Evolutionary conservation across 1,284 basidiomycete species (phyloP).

Genomic region (Cryptococcus sp.): DNA sequence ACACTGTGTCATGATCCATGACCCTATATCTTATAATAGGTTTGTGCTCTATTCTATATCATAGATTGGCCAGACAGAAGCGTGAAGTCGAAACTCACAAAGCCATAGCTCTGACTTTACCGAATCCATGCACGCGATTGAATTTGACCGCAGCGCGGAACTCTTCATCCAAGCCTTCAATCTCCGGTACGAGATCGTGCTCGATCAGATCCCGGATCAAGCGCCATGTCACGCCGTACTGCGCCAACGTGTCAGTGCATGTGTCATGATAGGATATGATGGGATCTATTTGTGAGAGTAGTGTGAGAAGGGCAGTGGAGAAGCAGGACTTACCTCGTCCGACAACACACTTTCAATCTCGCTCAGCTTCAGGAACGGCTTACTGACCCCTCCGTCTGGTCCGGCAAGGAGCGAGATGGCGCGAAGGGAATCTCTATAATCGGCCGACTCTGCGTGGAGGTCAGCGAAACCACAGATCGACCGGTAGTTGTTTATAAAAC

Average conservation of each 20-base stretch:
- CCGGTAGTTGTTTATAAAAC: too few species aligned
- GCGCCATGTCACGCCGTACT: constrained; percentile 41
- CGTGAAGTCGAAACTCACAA: constrained; percentile 23
- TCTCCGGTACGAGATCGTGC: constrained; percentile 23
- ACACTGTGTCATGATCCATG: too few species aligned
- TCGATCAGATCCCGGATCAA: constrained; percentile 29
- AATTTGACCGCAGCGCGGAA: constrained; percentile 27
- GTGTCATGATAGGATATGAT: background rate
- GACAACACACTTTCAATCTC: constrained; percentile 34
- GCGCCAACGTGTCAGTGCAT: background rate
- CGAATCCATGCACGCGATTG: constrained; percentile 35
- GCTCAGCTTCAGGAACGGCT: constrained; percentile 20
- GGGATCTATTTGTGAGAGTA: background rate
- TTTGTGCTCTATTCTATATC: too few species aligned
- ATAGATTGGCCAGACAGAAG: background rate
- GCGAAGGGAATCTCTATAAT: constrained; percentile 17
- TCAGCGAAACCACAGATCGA: background rate
- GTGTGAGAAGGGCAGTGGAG: background rate
- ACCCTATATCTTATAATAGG: too few species aligned
- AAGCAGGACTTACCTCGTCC: constrained; percentile 28
- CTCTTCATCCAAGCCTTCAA: constrained; percentile 22
- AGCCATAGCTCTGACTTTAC: constrained; percentile 18
- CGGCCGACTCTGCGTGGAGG: constrained; percentile 11
- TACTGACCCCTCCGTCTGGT: constrained; percentile 10
- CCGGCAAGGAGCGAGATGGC: constrained; percentile 16